These are phyloP conservation scores for Trypethelium eluteriae DNA, from an alignment of 495 filamentous ascomycete species.

Conservation along the genomic window DNA sequence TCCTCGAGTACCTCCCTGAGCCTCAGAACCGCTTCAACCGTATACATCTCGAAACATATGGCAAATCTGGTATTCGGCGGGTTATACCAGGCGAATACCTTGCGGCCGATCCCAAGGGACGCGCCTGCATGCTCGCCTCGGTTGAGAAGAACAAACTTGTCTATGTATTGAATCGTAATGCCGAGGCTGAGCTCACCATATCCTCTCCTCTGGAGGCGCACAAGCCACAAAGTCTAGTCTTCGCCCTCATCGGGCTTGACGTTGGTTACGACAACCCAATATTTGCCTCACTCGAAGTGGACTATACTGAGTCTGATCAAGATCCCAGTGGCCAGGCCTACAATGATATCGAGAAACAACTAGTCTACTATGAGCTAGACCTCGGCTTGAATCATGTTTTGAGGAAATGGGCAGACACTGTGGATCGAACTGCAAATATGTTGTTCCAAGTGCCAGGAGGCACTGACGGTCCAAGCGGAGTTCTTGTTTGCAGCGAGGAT, in stretches of 20 bases:
- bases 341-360: slow-evolving; percentile 71
- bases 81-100: slow-evolving; percentile 94
- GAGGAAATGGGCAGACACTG: slow-evolving; percentile 86
- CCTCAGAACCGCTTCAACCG: slow-evolving; percentile 78
- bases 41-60: slow-evolving; percentile 92
- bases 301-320: slow-evolving; percentile 85
- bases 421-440: slow-evolving; percentile 81
- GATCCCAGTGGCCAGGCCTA: slow-evolving; percentile 80
- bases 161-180: slow-evolving; percentile 93
- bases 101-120: slow-evolving; percentile 86
- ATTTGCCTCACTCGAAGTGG: slow-evolving; percentile 88
- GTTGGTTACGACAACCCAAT: slow-evolving; percentile 95
- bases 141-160: slow-evolving; percentile 99
- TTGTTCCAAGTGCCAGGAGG: slow-evolving; percentile 95
- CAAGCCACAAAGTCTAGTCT: slow-evolving; percentile 86
- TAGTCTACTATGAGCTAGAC: slow-evolving; percentile 97
- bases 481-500: slow-evolving; percentile 89
- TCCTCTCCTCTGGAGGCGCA: slow-evolving; percentile 97
- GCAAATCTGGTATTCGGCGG: slow-evolving; percentile 90
- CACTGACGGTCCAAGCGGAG: slow-evolving; percentile 85
- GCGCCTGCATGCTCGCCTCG: slow-evolving; percentile 87
- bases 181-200: slow-evolving; percentile 88
- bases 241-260: slow-evolving; percentile 77
- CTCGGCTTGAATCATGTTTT: slow-evolving; percentile 95
- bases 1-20: slow-evolving; percentile 79